Evolutionary conservation across 495 filamentous ascomycete genomes (phyloP).

Genomic region (Achaetomiella virescens): DNA sequence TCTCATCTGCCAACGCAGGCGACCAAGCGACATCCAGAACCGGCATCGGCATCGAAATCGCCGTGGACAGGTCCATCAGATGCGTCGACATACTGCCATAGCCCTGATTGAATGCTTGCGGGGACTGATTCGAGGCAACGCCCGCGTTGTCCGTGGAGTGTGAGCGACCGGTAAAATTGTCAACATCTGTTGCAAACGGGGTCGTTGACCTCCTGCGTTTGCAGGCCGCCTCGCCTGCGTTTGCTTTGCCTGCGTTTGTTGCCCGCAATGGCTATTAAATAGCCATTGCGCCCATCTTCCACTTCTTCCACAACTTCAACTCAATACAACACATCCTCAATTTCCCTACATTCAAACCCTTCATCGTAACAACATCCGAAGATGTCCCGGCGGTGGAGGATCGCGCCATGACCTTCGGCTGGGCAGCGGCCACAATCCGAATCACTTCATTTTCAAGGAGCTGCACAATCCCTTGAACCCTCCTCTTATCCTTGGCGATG

Average conservation of each 20-base stretch:
- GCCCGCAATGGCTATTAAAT: too few relatives aligned
- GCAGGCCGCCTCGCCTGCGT: too few relatives aligned
- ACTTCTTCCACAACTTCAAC: too few relatives aligned
- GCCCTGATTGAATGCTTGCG: background rate
- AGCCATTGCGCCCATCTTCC: too few relatives aligned
- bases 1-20: constrained; percentile 1
- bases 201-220: too few relatives aligned
- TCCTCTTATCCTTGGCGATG: background rate
- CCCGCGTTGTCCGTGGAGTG: background rate
- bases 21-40: background rate
- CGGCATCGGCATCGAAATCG: background rate
- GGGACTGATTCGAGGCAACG: background rate
- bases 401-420: background rate
- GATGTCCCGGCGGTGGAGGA: background rate
- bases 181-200: too few relatives aligned
- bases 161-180: background rate
- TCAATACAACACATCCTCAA: too few relatives aligned
- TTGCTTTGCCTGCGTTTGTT: too few relatives aligned
- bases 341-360: too few relatives aligned
- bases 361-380: background rate
- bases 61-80: background rate
- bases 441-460: background rate
- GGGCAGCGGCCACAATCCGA: background rate
- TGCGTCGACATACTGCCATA: background rate
- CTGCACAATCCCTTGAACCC: background rate